Percentiles rank a stretch among this genome's conserved stretches.
These are phyloP conservation scores for Fragaria nilgerrensis DNA, from an alignment of 306 rosid species.

Conservation along the genomic window DNA sequence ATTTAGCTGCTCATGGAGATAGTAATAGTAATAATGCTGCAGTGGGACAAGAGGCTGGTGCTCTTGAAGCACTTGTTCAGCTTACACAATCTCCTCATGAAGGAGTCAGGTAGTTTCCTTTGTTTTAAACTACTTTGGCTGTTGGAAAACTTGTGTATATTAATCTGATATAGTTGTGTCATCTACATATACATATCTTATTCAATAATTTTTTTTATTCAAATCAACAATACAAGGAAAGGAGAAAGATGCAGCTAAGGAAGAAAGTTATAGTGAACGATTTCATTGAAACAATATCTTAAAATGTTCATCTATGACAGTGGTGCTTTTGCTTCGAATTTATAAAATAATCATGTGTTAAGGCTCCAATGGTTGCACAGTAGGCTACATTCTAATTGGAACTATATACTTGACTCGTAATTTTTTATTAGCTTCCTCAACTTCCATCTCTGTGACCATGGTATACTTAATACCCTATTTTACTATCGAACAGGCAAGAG, in stretches of 20 bases:
- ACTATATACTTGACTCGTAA: not conserved
- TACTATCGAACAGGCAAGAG: conserved; percentile 75
- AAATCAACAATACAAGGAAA: not conserved
- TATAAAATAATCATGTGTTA: conserved; percentile 8
- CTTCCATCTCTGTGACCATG: not conserved
- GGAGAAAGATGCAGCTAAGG: not conserved
- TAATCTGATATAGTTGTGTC: not conserved
- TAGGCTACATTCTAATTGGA: not conserved
- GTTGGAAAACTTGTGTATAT: not conserved
- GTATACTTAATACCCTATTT: not conserved
- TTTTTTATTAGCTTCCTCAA: conserved; percentile 4
- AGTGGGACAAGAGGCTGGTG: conserved; percentile 98
- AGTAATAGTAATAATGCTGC: conserved; percentile 97
- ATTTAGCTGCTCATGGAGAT: conserved; percentile 99
- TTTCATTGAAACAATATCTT: not conserved
- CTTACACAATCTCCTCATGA: conserved; percentile 93
- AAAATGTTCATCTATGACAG: not conserved
- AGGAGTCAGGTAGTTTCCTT: conserved; percentile 79
- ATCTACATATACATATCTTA: not conserved
- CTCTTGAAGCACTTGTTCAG: conserved; percentile 99
- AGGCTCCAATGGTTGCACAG: not conserved
- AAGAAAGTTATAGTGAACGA: not conserved
- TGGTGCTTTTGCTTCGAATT: not conserved
- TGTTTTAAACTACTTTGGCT: not conserved
- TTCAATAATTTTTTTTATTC: not conserved